A percentile compares a stretch with the other conserved stretches of the same genome.
phyloP scores from a whole-genome alignment of 176 grass and related monocot species.

The Olyra latifolia region DNA sequence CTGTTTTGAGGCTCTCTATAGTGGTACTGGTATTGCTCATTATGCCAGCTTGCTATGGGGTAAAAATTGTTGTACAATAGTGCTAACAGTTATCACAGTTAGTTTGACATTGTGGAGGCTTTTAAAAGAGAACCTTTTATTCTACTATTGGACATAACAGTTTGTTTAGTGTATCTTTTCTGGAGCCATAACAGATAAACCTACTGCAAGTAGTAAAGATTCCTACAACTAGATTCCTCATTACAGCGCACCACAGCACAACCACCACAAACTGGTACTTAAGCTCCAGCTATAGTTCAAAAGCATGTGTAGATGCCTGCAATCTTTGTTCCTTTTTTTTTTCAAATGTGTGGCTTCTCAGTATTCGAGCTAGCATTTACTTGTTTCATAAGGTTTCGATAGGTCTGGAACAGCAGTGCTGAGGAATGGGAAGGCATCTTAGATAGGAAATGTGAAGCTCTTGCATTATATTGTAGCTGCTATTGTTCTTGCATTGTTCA shows the following conservation, averaged over 20 bases:
- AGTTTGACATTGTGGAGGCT: too few species aligned
- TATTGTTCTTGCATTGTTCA: conserved; percentile 13
- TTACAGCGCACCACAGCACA: too few species aligned
- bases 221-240: too few species aligned
- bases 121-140: too few species aligned
- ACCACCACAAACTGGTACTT: neutral
- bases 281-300: neutral
- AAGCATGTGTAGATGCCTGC: conserved; percentile 19
- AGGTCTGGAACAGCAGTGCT: neutral
- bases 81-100: neutral
- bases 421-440: conserved; percentile 1
- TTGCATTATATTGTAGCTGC: neutral
- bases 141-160: too few species aligned
- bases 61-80: conserved; percentile 8
- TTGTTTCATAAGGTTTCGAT: neutral
- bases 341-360: conserved; percentile 1
- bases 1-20: conserved; percentile 2
- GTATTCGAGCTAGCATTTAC: neutral
- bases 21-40: neutral
- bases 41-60: neutral
- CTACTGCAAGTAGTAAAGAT: too few species aligned
- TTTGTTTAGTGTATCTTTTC: too few species aligned
- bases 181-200: too few species aligned
- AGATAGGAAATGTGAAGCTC: neutral
- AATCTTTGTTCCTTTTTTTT: neutral